A percentile compares a stretch with the other conserved stretches of the same genome.
Evolutionary conservation across 2,329 filamentous ascomycete genomes (phyloP).

Genomic region (Macrophomina tecta): DNA sequence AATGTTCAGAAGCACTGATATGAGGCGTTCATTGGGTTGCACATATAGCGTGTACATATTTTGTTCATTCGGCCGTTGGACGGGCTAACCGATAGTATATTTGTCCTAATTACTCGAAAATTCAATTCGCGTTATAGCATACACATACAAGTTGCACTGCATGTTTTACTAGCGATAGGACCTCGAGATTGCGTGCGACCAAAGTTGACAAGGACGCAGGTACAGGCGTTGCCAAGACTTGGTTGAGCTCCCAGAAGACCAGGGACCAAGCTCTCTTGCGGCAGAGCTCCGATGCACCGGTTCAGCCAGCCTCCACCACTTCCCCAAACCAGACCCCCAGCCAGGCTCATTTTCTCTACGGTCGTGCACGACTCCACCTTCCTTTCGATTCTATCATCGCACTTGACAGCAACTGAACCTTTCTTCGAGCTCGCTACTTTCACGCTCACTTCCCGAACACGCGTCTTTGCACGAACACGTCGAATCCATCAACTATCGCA

Average conservation of each 20-base stretch:
- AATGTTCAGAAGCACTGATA: conserved; percentile 5
- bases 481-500: not conserved
- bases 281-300: not conserved
- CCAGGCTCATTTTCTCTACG: not conserved
- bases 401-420: not conserved
- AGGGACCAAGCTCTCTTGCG: not conserved
- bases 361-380: not conserved
- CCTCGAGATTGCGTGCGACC: not conserved
- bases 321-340: not conserved
- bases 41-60: not conserved
- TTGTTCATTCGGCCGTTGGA: not conserved
- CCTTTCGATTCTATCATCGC: not conserved
- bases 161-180: no score
- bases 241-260: not conserved
- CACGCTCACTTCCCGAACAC: not conserved
- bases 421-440: not conserved
- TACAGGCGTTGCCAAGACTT: not conserved
- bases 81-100: not conserved
- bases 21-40: conserved; percentile 1
- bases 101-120: not conserved
- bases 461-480: not conserved
- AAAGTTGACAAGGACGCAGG: not conserved
- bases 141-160: no score
- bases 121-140: not conserved
- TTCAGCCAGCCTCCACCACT: conserved; percentile 7